A percentile compares a stretch with the other conserved stretches of the same genome.
These are phyloP conservation scores for Diaporthe capsici DNA, from an alignment of 2,329 filamentous ascomycete genomes.

Conservation along the genomic window DNA sequence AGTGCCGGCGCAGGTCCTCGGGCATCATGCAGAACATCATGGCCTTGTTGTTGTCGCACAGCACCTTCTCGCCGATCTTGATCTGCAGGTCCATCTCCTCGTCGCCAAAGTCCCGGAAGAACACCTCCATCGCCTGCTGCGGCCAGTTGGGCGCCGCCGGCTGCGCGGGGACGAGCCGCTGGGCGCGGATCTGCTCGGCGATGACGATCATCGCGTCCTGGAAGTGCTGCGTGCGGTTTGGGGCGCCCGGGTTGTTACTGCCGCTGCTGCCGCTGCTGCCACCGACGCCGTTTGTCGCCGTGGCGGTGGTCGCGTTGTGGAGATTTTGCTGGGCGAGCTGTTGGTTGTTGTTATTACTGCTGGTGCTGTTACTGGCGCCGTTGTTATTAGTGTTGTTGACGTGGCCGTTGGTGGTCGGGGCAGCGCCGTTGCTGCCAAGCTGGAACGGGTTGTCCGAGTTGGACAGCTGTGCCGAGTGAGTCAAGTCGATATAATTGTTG, in stretches of 20 bases:
- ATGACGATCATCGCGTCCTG: constrained; percentile 40
- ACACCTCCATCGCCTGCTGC: constrained; percentile 71
- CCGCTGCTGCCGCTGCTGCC: not conserved
- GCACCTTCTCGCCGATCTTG: constrained; percentile 70
- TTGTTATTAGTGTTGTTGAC: not conserved
- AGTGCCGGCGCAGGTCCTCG: constrained; percentile 64
- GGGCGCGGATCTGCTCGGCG: constrained; percentile 46
- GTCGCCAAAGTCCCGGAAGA: constrained; percentile 70
- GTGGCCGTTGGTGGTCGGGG: constrained; percentile 8
- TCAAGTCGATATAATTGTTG: constrained; percentile 43
- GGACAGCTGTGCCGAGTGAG: constrained; percentile 39
- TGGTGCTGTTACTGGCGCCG: not conserved
- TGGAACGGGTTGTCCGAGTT: constrained; percentile 30
- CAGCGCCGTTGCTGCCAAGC: constrained; percentile 26
- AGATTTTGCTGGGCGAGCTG: constrained; percentile 12
- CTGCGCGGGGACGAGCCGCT: constrained; percentile 57
- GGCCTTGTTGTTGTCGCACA: constrained; percentile 72
- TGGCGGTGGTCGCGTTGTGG: constrained; percentile 26
- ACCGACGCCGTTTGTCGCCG: not conserved
- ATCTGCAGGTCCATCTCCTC: constrained; percentile 72
- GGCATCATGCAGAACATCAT: constrained; percentile 76
- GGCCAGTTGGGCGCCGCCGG: constrained; percentile 63
- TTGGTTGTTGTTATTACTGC: constrained; percentile 24
- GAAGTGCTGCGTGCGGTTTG: constrained; percentile 47
- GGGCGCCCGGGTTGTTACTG: constrained; percentile 37